phyloP scores from a whole-genome alignment of 202 grass and related monocot genomes.

The Sporobolus alterniflorus region DNA sequence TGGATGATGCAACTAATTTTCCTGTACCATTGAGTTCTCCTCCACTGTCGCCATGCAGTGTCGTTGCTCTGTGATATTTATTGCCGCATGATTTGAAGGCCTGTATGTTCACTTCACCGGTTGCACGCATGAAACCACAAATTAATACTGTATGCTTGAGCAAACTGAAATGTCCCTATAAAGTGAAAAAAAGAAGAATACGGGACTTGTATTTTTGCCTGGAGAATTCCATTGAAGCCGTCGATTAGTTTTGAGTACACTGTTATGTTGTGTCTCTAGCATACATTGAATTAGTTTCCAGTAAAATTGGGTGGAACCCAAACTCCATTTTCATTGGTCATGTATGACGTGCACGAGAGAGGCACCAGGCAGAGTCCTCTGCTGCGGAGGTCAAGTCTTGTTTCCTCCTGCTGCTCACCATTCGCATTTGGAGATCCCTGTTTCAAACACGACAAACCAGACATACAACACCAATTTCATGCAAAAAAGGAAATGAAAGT shows the following conservation, averaged over 20 bases:
- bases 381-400: slow-evolving; percentile 74
- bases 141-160: not conserved
- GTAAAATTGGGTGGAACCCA: slow-evolving; percentile 69
- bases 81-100: not conserved
- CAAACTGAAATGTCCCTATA: not conserved
- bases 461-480: not conserved
- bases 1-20: slow-evolving; percentile 4
- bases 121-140: too few species aligned
- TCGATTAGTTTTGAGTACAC: slow-evolving; percentile 25
- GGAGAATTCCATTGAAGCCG: not conserved
- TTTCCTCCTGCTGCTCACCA: slow-evolving; percentile 19
- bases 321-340: slow-evolving; percentile 81
- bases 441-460: not conserved
- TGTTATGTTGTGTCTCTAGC: slow-evolving; percentile 10
- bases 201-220: not conserved
- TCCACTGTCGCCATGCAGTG: not conserved
- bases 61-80: not conserved
- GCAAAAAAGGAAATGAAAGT: not conserved
- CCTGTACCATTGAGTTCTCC: not conserved
- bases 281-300: slow-evolving; percentile 43
- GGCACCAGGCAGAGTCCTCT: slow-evolving; percentile 94
- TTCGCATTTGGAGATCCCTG: slow-evolving; percentile 17
- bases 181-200: not conserved
- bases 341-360: slow-evolving; percentile 88
- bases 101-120: not conserved